phyloP scores from a whole-genome alignment of 139 green algal species.

The Edaphochlamys debaryana region DNA sequence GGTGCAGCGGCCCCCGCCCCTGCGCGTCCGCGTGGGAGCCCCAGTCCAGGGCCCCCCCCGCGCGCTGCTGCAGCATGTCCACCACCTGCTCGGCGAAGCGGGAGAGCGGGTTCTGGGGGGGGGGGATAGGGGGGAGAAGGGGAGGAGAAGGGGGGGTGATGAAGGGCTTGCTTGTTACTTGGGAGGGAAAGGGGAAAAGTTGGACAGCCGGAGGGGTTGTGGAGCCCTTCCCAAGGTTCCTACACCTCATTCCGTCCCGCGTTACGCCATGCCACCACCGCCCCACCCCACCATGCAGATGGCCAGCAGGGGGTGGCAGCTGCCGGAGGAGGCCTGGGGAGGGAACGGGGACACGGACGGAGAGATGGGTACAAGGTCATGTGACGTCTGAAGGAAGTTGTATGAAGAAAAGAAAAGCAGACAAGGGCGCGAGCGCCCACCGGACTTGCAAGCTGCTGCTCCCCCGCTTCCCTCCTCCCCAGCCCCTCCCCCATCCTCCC shows the following conservation, averaged over 20 bases:
- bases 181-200: too few species aligned
- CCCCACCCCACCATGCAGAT: constrained; percentile 50
- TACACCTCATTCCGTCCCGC: too few species aligned
- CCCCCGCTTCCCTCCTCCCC: not conserved
- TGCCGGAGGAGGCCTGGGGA: not conserved
- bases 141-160: not conserved
- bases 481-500: too few species aligned
- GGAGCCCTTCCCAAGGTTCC: too few species aligned
- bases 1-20: constrained; percentile 41
- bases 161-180: too few species aligned
- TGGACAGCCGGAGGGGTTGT: too few species aligned
- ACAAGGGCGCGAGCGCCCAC: too few species aligned
- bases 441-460: too few species aligned
- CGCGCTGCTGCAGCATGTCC: not conserved
- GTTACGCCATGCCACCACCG: too few species aligned
- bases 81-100: constrained; percentile 24
- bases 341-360: not conserved
- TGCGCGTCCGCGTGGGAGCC: not conserved
- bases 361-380: not conserved
- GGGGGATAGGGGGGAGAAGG: not conserved
- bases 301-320: constrained; percentile 39
- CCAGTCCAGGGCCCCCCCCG: constrained; percentile 33
- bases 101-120: constrained; percentile 25
- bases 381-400: not conserved
- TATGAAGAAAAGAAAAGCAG: too few species aligned